Evolutionary conservation across 495 filamentous ascomycete species (phyloP).

Genomic region (Acidiella bohemica): DNA sequence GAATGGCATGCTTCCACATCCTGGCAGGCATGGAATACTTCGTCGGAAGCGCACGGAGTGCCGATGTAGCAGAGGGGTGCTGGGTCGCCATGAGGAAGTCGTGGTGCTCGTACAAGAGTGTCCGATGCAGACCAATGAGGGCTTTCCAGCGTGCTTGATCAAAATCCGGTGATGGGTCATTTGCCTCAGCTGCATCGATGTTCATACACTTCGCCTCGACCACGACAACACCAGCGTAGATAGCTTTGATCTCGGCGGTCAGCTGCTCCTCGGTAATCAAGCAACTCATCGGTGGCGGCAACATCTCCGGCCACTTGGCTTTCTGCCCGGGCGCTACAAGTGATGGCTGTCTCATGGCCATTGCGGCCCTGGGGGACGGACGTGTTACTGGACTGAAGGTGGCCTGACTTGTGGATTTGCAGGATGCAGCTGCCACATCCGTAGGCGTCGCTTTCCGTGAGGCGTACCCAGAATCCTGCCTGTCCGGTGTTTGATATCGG

Average conservation of each 20-base stretch:
- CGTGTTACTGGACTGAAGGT: no score
- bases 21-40: constrained; percentile 70
- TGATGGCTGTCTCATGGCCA: no score
- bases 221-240: constrained; percentile 65
- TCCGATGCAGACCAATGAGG: constrained; percentile 56
- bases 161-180: constrained; percentile 29
- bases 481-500: no score
- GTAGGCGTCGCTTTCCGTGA: no score
- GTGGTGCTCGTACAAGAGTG: constrained; percentile 63
- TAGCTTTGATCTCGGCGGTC: constrained; percentile 51
- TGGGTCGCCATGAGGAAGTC: constrained; percentile 72
- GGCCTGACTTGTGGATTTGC: no score
- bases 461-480: no score
- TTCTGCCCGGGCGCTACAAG: no score
- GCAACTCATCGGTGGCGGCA: constrained; percentile 46
- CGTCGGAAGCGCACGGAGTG: constrained; percentile 43
- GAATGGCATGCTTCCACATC: constrained; percentile 77
- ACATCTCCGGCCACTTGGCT: not conserved
- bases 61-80: constrained; percentile 51
- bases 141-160: constrained; percentile 58
- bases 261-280: constrained; percentile 64
- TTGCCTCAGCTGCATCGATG: constrained; percentile 41
- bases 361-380: no score
- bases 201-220: constrained; percentile 71
- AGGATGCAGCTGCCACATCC: no score